Evolutionary conservation across 768 basidiomycete genomes (phyloP), one percentile per base, ranked within the genome.

Genomic region (Naganishia randhawae): DNA sequence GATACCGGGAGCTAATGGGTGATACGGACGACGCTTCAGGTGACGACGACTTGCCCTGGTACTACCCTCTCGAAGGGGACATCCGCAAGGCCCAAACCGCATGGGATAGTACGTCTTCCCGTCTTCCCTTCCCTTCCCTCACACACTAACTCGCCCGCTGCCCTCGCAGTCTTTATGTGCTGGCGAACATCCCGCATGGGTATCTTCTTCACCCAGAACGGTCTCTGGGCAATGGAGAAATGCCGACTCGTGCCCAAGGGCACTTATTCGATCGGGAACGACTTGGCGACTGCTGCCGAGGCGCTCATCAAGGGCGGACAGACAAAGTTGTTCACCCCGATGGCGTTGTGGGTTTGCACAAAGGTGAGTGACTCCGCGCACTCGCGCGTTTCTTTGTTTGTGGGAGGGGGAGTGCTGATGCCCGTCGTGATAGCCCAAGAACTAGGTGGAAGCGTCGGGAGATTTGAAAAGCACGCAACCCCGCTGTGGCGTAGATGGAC

Each of bases 21-120:
- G 19, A 10, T 42, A 10, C 19, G 29, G 10, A 64, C 37, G n/a
- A 42, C 27, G 50, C n/a, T 37, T 2, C 50, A 77, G 79, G 73
- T 63, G 63, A 69, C 39, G 77, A 78, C 70, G 70, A 71, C 17
- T 70, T 81, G 51, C 86, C 88, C 0, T 99, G 96, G 96, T 99
- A 94, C 81, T 98, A 97, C 81, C 93, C 94, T 0, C 84, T 98
- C 31, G 93, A 96, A 80, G 95, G 96, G 71, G 91, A 99, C 79
- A 84, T 96, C 71, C 75, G 81, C 71, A 96, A 97, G 81, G 89
- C 92, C 1, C 95, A 99, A 83, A 97, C 94, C 1, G 76, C 86
- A 39, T 96, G 92, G 90, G 96, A 97, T 78, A 87, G 78, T 80
- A 50, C 62, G 37, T 54, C 3, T 13, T 8, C 48, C 63, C 27